These are phyloP conservation scores for Mrakia frigida DNA, from an alignment of 768 basidiomycete species.

Conservation along the genomic window DNA sequence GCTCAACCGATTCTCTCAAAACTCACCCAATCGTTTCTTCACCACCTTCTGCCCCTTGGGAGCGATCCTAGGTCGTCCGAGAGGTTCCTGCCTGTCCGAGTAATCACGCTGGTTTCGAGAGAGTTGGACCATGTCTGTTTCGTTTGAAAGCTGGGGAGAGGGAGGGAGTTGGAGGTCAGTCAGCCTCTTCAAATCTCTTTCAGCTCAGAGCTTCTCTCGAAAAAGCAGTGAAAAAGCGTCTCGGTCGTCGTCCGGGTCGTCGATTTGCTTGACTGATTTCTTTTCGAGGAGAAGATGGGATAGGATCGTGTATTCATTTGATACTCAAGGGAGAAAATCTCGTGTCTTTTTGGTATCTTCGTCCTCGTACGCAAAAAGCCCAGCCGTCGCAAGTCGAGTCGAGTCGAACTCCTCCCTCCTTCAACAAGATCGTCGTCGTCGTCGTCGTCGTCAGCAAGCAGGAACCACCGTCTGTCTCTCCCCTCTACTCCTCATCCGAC, in stretches of 20 bases:
- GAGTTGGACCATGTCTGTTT: not conserved
- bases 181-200: not conserved
- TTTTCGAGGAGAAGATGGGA: too few species aligned
- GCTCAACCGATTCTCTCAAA: too few species aligned
- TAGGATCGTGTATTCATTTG: too few species aligned
- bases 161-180: not conserved
- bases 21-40: conserved; percentile 28
- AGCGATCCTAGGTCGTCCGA: not conserved
- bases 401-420: too few species aligned
- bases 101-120: conserved; percentile 18
- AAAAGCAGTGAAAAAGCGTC: too few species aligned
- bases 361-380: too few species aligned
- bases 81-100: conserved; percentile 23
- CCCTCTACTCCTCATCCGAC: not conserved
- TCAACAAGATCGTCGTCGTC: not conserved
- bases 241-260: too few species aligned
- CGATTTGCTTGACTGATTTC: too few species aligned
- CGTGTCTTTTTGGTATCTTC: too few species aligned
- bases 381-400: too few species aligned
- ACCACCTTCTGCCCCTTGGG: conserved; percentile 3
- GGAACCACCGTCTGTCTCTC: not conserved
- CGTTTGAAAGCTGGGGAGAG: not conserved
- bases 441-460: not conserved
- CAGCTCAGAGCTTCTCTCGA: not conserved
- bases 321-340: too few species aligned